Percentiles rank a stretch among this genome's conserved stretches.
These are phyloP conservation scores for Kondoa malvinella DNA, from an alignment of 768 basidiomycete species.

Conservation along the genomic window DNA sequence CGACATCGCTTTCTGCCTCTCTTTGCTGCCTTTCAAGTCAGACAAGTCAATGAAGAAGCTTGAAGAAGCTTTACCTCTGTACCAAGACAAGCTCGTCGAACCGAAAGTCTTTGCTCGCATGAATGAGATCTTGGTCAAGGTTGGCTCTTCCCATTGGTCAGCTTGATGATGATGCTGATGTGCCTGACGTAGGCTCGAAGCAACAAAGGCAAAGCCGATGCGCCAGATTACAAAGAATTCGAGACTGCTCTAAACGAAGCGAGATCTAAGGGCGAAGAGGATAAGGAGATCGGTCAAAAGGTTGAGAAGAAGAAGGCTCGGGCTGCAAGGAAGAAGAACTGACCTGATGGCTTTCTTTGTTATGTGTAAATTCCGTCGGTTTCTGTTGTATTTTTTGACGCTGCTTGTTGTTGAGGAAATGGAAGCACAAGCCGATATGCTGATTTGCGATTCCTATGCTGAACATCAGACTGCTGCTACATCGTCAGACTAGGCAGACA, in stretches of 20 bases:
- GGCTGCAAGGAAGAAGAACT: neutral
- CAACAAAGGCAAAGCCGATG: slow-evolving; percentile 85
- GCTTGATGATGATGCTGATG: neutral
- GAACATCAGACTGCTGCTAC: no score
- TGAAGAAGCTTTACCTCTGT: slow-evolving; percentile 76
- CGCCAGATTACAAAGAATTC: slow-evolving; percentile 85
- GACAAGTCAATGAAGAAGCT: slow-evolving; percentile 92
- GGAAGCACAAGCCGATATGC: slow-evolving; percentile 14
- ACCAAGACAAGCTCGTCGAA: slow-evolving; percentile 92
- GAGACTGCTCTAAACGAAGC: slow-evolving; percentile 72
- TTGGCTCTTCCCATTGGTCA: slow-evolving; percentile 26
- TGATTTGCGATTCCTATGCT: slow-evolving; percentile 29
- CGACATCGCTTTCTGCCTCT: slow-evolving; percentile 89
- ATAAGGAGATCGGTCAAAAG: slow-evolving; percentile 42
- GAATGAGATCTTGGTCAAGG: slow-evolving; percentile 79
- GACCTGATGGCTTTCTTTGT: neutral
- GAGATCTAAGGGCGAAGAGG: slow-evolving; percentile 70
- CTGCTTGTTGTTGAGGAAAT: neutral
- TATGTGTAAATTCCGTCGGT: neutral
- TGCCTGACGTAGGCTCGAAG: slow-evolving; percentile 45
- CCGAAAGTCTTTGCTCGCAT: slow-evolving; percentile 61
- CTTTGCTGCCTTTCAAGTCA: slow-evolving; percentile 87
- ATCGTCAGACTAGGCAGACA: no score
- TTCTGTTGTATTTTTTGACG: neutral
- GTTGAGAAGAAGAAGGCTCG: neutral